Evolutionary conservation across 2,329 filamentous ascomycete genomes (phyloP).

Genomic region (Colletotrichum abscissum): DNA sequence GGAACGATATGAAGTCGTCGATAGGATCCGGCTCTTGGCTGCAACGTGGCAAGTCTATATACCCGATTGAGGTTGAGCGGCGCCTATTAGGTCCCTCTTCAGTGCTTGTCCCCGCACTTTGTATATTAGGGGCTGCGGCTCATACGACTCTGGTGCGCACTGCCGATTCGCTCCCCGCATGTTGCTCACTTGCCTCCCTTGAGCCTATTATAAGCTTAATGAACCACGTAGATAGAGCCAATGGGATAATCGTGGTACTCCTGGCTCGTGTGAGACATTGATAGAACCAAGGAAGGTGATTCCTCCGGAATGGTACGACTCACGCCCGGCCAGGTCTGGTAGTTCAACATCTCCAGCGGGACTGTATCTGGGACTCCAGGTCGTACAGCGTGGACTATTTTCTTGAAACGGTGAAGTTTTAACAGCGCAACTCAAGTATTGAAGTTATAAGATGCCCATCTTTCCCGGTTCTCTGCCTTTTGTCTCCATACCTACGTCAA

Average conservation of each 20-base stretch:
- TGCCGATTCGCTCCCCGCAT: conserved; percentile 13
- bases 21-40: conserved; percentile 9
- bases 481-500: neutral
- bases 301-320: neutral
- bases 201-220: conserved; percentile 22
- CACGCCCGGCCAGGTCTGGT: neutral
- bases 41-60: neutral
- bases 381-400: neutral
- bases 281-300: neutral
- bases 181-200: conserved; percentile 3
- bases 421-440: neutral
- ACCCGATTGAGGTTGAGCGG: neutral
- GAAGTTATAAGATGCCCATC: neutral
- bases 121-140: neutral
- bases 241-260: neutral
- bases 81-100: neutral
- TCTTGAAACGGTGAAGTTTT: too few relatives aligned
- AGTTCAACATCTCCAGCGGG: neutral
- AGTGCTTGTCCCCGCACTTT: conserved; percentile 5
- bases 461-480: neutral
- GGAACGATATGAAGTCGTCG: neutral
- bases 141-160: neutral
- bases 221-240: neutral
- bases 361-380: neutral
- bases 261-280: neutral